Percentiles rank a stretch among this genome's conserved stretches.
Conservation (phyloP, 2,329 filamentous ascomycete species). For the Talaromyces marneffei region DNA sequence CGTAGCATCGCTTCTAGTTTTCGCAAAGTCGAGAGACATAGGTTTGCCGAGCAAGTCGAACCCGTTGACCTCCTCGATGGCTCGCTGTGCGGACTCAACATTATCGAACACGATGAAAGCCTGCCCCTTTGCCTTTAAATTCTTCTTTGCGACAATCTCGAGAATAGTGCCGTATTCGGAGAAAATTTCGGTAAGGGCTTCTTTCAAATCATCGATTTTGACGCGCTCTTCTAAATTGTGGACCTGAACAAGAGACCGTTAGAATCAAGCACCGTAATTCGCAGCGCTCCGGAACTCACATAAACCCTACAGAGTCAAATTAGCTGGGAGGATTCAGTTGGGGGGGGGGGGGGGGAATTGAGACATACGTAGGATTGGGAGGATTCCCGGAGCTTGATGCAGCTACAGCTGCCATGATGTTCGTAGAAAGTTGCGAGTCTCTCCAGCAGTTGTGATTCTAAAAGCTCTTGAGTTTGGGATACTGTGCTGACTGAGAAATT, state of each 20-base stretch:
- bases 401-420: conserved; percentile 32
- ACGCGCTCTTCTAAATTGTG: conserved; percentile 90
- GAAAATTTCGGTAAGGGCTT: conserved; percentile 71
- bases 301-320: conserved; percentile 31
- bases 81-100: conserved; percentile 69
- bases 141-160: conserved; percentile 82
- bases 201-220: conserved; percentile 70
- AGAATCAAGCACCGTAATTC: conserved; percentile 8
- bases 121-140: conserved; percentile 87
- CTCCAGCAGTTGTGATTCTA: neutral
- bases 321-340: neutral
- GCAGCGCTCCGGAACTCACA: conserved; percentile 25
- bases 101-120: conserved; percentile 89
- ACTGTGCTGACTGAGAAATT: neutral
- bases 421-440: neutral
- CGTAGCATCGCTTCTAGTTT: conserved; percentile 79
- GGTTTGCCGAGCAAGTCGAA: conserved; percentile 91
- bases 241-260: conserved; percentile 34
- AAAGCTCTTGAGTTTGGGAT: conserved; percentile 1
- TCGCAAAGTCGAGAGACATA: conserved; percentile 77
- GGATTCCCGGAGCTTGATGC: conserved; percentile 25
- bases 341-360: neutral
- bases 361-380: conserved; percentile 38
- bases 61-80: conserved; percentile 83
- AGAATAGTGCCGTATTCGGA: conserved; percentile 80